Evolutionary conservation across 2,329 filamentous ascomycete genomes (phyloP).

Genomic region (Apiospora arundinis): DNA sequence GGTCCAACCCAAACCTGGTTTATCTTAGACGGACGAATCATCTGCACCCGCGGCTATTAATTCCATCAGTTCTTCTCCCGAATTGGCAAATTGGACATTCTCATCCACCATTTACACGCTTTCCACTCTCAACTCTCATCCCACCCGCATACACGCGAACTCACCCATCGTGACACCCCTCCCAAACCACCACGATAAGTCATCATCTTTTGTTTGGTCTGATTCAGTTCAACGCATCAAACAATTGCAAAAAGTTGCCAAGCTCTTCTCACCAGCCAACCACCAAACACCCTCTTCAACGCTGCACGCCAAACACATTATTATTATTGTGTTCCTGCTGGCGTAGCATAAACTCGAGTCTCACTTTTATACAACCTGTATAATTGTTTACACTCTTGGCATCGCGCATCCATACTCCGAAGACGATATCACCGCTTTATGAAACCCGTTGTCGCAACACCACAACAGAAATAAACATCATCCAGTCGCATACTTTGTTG

Average conservation of each 20-base stretch:
- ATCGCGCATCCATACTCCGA: not conserved
- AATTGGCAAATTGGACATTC: constrained; percentile 32
- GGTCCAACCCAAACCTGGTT: constrained; percentile 4
- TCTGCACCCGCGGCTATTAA: constrained; percentile 24
- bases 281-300: constrained; percentile 18
- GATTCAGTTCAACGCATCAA: constrained; percentile 37
- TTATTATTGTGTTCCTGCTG: not conserved
- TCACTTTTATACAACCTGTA: constrained; percentile 3
- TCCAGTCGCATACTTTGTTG: constrained; percentile 15
- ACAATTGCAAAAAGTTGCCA: constrained; percentile 19
- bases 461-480: constrained; percentile 16
- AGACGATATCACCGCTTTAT: not conserved
- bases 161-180: constrained; percentile 32
- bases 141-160: constrained; percentile 25
- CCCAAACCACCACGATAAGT: constrained; percentile 27
- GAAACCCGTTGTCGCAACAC: not conserved
- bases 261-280: constrained; percentile 23
- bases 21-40: constrained; percentile 18
- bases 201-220: constrained; percentile 32
- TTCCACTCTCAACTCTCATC: constrained; percentile 13
- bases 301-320: not conserved
- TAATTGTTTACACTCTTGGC: not conserved
- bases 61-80: constrained; percentile 32
- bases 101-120: constrained; percentile 29
- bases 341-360: not conserved